These are phyloP conservation scores for Globisporangium splendens DNA, from an alignment of 352 stramenopile genomes.

Conservation along the genomic window DNA sequence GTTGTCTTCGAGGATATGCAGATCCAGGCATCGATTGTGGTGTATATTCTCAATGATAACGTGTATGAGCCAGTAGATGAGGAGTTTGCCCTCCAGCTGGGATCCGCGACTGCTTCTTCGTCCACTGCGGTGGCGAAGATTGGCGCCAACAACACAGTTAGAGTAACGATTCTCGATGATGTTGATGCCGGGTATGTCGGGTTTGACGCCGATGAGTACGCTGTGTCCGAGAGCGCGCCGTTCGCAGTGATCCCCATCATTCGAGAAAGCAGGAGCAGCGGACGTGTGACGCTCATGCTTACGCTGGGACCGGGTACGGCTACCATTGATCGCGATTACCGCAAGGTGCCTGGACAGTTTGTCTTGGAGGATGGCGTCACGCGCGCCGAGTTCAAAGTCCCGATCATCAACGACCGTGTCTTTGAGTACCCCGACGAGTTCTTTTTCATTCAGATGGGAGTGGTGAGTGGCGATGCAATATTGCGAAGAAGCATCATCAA, in stretches of 20 bases:
- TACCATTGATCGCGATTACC: slow-evolving; percentile 42
- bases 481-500: slow-evolving; percentile 10
- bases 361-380: slow-evolving; percentile 39
- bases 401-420: slow-evolving; percentile 59
- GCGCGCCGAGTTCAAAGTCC: slow-evolving; percentile 27
- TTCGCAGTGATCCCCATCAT: slow-evolving; percentile 36
- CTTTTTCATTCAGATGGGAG: slow-evolving; percentile 33
- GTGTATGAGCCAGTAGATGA: slow-evolving; percentile 38
- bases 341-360: slow-evolving; percentile 20
- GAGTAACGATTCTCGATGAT: slow-evolving; percentile 59
- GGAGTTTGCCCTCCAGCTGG: slow-evolving; percentile 37
- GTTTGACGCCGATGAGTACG: slow-evolving; percentile 30
- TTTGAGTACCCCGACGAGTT: slow-evolving; percentile 50
- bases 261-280: slow-evolving; percentile 42
- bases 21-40: slow-evolving; percentile 17
- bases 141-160: slow-evolving; percentile 24
- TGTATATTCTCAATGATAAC: slow-evolving; percentile 44
- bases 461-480: slow-evolving; percentile 25
- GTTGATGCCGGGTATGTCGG: slow-evolving; percentile 52
- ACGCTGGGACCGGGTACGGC: slow-evolving; percentile 35
- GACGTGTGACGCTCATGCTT: slow-evolving; percentile 31
- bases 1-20: slow-evolving; percentile 36
- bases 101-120: slow-evolving; percentile 5
- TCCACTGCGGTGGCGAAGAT: slow-evolving; percentile 21
- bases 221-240: slow-evolving; percentile 29